Percentiles rank a stretch among this genome's conserved stretches.
Evolutionary conservation across 2,329 filamentous ascomycete genomes (phyloP).

Genomic region (Colletotrichum euphorbiae): DNA sequence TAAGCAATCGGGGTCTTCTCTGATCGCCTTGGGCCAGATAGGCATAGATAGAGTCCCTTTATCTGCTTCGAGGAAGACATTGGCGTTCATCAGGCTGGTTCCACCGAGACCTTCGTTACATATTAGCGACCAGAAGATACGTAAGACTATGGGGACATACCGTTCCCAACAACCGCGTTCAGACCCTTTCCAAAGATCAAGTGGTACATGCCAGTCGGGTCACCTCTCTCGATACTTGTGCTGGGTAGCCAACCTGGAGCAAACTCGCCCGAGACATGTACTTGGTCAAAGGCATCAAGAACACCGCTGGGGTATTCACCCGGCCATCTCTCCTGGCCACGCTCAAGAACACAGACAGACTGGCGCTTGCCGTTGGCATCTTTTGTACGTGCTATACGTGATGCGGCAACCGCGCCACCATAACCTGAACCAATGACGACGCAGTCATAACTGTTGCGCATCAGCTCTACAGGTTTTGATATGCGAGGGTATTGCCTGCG

Average conservation of each 20-base stretch:
- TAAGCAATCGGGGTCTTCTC: conserved; percentile 55
- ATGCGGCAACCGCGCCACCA: conserved; percentile 74
- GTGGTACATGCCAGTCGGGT: conserved; percentile 72
- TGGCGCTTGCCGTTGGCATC: conserved; percentile 52
- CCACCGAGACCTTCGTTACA: conserved; percentile 68
- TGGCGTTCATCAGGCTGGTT: conserved; percentile 74
- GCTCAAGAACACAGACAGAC: conserved; percentile 73
- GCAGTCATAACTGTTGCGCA: conserved; percentile 70
- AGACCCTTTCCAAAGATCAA: conserved; percentile 72
- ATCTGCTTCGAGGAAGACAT: conserved; percentile 73
- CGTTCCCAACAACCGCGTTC: conserved; percentile 71
- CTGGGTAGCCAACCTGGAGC: conserved; percentile 56
- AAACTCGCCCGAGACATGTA: conserved; percentile 68
- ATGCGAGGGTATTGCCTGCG: conserved; percentile 61
- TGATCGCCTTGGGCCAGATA: conserved; percentile 70
- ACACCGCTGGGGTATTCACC: conserved; percentile 70
- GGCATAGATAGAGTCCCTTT: conserved; percentile 63
- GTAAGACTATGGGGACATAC: conserved; percentile 47
- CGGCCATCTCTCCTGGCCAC: conserved; percentile 74
- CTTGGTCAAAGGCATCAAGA: conserved; percentile 59
- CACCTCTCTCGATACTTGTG: conserved; percentile 59
- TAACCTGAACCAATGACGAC: conserved; percentile 78
- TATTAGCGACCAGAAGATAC: conserved; percentile 7
- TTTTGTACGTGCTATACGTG: conserved; percentile 69
- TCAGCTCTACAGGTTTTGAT: conserved; percentile 67